Evolutionary conservation across 2,329 filamentous ascomycete genomes (phyloP).

Genomic region (Curvularia hawaiiensis): DNA sequence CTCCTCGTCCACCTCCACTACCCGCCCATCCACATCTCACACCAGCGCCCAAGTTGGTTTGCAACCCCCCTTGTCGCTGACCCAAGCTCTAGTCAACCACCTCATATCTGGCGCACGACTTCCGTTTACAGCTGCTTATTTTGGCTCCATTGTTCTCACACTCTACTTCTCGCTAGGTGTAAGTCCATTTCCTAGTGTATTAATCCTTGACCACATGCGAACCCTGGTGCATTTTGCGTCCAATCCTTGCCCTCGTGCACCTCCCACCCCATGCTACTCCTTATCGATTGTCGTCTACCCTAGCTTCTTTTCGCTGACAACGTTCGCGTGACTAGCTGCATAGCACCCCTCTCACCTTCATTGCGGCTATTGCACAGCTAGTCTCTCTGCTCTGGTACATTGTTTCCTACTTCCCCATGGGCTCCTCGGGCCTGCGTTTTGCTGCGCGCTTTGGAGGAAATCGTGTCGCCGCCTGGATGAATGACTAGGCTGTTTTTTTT

Average conservation of each 20-base stretch:
- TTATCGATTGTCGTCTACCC: constrained; percentile 38
- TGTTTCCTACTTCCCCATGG: constrained; percentile 98
- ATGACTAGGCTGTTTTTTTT: constrained; percentile 59
- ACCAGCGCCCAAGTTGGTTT: not conserved
- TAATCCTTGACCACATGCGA: constrained; percentile 20
- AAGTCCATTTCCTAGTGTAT: constrained; percentile 54
- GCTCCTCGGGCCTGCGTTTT: constrained; percentile 82
- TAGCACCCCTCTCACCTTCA: constrained; percentile 81
- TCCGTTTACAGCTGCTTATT: constrained; percentile 93
- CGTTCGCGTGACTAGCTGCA: constrained; percentile 61
- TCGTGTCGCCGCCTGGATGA: constrained; percentile 87
- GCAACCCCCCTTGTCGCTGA: constrained; percentile 21
- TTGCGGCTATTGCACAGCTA: constrained; percentile 83
- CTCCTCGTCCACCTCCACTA: not conserved
- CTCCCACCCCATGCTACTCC: constrained; percentile 27
- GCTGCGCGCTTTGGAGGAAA: constrained; percentile 85
- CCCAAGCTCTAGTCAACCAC: constrained; percentile 65
- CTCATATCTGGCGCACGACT: constrained; percentile 82
- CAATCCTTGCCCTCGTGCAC: constrained; percentile 29
- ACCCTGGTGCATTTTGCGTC: constrained; percentile 34
- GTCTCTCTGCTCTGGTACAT: constrained; percentile 89
- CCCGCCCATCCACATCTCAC: not conserved
- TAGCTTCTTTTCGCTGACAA: constrained; percentile 42
- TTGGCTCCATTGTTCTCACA: constrained; percentile 88
- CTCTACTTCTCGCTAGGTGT: constrained; percentile 92